These are phyloP conservation scores for Sistotremastrum suecicum DNA, from an alignment of 768 basidiomycete species.

Conservation along the genomic window DNA sequence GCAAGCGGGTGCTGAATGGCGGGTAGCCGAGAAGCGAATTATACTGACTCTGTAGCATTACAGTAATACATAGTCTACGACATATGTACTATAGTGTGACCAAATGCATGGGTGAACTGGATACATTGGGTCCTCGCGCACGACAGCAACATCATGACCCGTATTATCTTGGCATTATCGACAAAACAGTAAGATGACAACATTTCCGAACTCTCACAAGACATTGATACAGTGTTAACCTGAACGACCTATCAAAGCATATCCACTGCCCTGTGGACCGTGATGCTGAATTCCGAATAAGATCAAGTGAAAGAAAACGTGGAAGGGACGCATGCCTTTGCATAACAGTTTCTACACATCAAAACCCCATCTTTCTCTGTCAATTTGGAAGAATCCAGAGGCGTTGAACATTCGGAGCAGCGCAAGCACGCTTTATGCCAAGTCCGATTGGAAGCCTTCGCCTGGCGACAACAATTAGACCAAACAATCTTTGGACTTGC, in stretches of 20 bases:
- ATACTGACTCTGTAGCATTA: conserved; percentile 24
- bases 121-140: too few relatives aligned
- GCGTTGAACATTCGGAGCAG: conserved; percentile 56
- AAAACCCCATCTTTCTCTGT: conserved; percentile 67
- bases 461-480: conserved; percentile 22
- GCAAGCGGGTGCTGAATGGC: conserved; percentile 53
- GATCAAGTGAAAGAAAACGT: background rate
- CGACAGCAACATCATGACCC: too few relatives aligned
- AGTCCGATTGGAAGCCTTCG: conserved; percentile 69
- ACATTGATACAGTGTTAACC: conserved; percentile 21
- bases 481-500: too few relatives aligned
- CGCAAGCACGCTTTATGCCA: conserved; percentile 67
- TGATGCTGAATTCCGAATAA: conserved; percentile 32
- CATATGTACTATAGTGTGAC: too few relatives aligned
- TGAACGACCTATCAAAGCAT: conserved; percentile 49
- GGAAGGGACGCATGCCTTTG: conserved; percentile 30
- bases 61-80: too few relatives aligned
- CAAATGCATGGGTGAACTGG: too few relatives aligned
- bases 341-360: conserved; percentile 58
- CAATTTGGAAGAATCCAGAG: conserved; percentile 57
- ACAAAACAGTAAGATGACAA: too few relatives aligned
- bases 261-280: conserved; percentile 61
- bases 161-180: too few relatives aligned
- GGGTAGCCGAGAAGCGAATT: conserved; percentile 35
- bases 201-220: background rate